These are phyloP conservation scores for Aspergillus amoenus DNA, from an alignment of 2,329 filamentous ascomycete species.

Conservation along the genomic window DNA sequence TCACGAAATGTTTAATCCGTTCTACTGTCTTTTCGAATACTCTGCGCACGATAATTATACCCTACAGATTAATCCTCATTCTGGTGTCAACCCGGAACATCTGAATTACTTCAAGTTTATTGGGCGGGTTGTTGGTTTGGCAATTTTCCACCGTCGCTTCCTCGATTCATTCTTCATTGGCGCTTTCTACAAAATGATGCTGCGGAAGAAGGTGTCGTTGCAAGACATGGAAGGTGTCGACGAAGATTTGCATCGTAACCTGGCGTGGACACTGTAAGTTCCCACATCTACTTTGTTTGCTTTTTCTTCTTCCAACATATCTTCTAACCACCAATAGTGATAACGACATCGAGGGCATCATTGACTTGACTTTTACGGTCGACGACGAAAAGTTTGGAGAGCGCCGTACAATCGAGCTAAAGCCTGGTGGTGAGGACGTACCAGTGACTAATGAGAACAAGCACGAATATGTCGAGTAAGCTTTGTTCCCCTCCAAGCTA, in stretches of 20 bases:
- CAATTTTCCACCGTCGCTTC: constrained; percentile 97
- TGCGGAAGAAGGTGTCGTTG: constrained; percentile 86
- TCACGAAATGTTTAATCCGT: constrained; percentile 99
- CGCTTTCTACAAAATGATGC: constrained; percentile 98
- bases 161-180: constrained; percentile 99
- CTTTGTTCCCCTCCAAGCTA: constrained; percentile 12
- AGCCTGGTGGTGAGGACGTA: constrained; percentile 84
- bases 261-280: constrained; percentile 85
- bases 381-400: constrained; percentile 98
- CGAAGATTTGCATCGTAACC: constrained; percentile 91
- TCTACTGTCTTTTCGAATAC: constrained; percentile 99
- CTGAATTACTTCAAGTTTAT: constrained; percentile 99
- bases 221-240: constrained; percentile 99
- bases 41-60: constrained; percentile 99
- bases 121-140: constrained; percentile 90
- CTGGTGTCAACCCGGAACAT: constrained; percentile 98
- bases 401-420: constrained; percentile 89
- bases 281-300: background rate
- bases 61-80: constrained; percentile 98
- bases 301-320: background rate
- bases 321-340: constrained; percentile 53
- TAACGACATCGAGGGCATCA: constrained; percentile 91
- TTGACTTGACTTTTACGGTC: constrained; percentile 94
- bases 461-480: constrained; percentile 92
- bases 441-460: constrained; percentile 99